Base-by-base conservation (phyloP, 495 filamentous ascomycete species). In the Extremus antarcticus region DNA sequence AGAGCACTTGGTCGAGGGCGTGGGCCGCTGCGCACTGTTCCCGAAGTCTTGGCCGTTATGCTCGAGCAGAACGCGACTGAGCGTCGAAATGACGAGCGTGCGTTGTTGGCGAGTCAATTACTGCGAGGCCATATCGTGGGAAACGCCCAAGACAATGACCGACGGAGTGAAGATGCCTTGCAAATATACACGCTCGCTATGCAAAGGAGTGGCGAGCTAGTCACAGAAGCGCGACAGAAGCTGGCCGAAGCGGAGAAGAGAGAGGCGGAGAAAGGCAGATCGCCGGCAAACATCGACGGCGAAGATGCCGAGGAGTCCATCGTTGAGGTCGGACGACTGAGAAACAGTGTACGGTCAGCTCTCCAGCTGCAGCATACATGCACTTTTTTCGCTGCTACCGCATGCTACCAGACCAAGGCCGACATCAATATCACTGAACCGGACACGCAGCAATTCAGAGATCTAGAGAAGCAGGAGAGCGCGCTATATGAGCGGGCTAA, bases 41-140 rank as follows among this genome's bases (percentile, higher is more conserved):
- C 78, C 16, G 85, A 97, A 63, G 88, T 95, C 1, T 71, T 97
- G 21, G 81, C 87, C 40, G 81, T 83, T 2, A 95, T 97, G 91
- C 82, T 95, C 54, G 90, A 95, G 22, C 78, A 88, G 53, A 86
- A 82, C 15, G 83, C 89, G 24, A 69, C 71, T 19, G 59, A 69
- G 2, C 76, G 86, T 19, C 75, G 81, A 23, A 66, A 77, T 0
- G 83, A 92, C 50, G 82, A 94, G 61, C 77, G 90, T 21, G 64
- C 67, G 9, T 69, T 83, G 15, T 72, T 94, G 0, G 63, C 78
- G 0, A 74, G 75, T 10, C 81, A 79, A 56, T 63, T 94, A 19
- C 70, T 74, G 4, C 74, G 80, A 25, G 91, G 88, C 1, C 90
- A 94, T 59, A 66, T 95, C 7, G 66, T 86, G 25, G 89, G 87